Base-by-base conservation (phyloP, 768 basidiomycete species). In the Termitomyces sp. region DNA sequence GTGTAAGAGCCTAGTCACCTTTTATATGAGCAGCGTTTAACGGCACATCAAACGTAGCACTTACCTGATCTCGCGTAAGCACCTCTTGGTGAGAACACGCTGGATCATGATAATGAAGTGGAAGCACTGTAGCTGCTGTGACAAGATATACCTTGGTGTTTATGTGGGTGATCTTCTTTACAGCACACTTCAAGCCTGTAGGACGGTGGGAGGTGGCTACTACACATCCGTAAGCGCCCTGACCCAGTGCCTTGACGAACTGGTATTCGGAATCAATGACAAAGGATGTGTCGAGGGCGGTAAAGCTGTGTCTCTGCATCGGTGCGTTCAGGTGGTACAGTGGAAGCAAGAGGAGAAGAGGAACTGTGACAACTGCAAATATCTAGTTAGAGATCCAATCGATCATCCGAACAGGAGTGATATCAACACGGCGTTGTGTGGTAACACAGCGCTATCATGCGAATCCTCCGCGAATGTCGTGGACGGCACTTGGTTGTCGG, bases 71-170 rank as follows among this genome's bases (percentile, higher is more conserved):
- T 99, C 97, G 48, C 97, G 78, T 70, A 98, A 73, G 70, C 96
- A 98, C 71, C 97, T 81, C 74, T 99, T 99, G 50, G 96, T 98
- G 65, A 98, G 76, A 70, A 98, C 98, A 67, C 91, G 85, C 91
- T 95, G 57, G 8, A 39, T 26, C 53, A 7, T 13, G 54, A 14
- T 10, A 34, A 20, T 58, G 57, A 59, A 56, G 49, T 29, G 16
- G 29, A 10, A 43, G 13, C 4, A 26, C 8, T 48, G 20, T n/a
- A 16, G 16, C 26, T 36, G 13, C 6, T 36, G 29, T 14, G 12
- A 20, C 7, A 18, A 46, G 16, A 12, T 12, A 16, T 26, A 83
- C 90, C 82, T 92, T 93, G 50, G 88, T 92, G 69, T 92, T 91
- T 71, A 94, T 94, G 68, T 92, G 93, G 58, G 92, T 91, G 68